Evolutionary conservation across 495 filamentous ascomycete genomes (phyloP).

Genomic region (Xylaria acuta): DNA sequence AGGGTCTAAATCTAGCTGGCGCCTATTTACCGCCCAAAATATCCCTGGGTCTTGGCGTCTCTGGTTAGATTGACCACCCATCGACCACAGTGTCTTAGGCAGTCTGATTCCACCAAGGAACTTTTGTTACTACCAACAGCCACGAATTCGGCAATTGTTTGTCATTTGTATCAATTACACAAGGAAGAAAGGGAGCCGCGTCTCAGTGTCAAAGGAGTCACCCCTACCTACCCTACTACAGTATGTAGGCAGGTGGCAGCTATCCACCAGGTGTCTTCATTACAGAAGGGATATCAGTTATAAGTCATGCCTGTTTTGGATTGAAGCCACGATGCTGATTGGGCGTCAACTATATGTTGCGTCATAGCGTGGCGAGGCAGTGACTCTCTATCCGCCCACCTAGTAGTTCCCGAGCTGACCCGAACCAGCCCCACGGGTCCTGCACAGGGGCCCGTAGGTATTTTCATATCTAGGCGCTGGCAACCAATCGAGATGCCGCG

Average conservation of each 20-base stretch:
- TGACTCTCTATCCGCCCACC: background rate
- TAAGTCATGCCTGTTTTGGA: conserved; percentile 40
- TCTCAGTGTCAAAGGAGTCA: conserved; percentile 18
- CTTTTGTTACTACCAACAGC: background rate
- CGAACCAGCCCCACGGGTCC: background rate
- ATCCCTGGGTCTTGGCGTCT: conserved; percentile 1
- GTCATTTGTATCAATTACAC: background rate
- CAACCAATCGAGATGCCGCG: conserved; percentile 29
- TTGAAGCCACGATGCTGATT: conserved; percentile 33
- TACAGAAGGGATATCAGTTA: conserved; percentile 24
- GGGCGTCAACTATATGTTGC: conserved; percentile 28
- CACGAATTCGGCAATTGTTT: background rate
- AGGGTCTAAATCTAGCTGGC: conserved; percentile 10
- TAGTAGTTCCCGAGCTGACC: background rate
- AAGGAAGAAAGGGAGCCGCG: background rate
- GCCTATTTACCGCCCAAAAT: conserved; percentile 15
- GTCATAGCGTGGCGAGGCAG: conserved; percentile 26
- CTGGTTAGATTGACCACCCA: background rate
- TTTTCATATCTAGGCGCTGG: conserved; percentile 9
- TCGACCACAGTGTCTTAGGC: background rate
- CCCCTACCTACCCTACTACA: background rate
- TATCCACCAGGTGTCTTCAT: no score
- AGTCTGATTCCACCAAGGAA: background rate
- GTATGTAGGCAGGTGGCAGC: no score
- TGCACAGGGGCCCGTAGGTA: conserved; percentile 7